phyloP scores from a whole-genome alignment of 2,329 filamentous ascomycete genomes.

The Penicillium paneum region DNA sequence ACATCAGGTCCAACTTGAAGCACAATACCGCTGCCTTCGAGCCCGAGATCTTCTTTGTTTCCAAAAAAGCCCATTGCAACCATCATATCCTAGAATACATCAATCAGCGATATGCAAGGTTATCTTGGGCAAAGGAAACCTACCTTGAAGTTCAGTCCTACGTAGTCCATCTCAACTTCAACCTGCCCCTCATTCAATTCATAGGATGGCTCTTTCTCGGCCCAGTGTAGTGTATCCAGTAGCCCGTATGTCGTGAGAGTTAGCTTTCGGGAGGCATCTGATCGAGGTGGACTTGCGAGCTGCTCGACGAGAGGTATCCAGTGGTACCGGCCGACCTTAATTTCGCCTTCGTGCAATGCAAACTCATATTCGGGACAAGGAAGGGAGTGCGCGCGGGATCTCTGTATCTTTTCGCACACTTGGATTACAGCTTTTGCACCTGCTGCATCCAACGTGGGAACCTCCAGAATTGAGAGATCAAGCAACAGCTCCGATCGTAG shows the following conservation, averaged over 20 bases:
- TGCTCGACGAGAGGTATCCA: conserved; percentile 9
- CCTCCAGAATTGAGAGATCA: conserved; percentile 13
- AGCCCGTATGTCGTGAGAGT: conserved; percentile 6
- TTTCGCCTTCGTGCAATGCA: not conserved
- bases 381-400: not conserved
- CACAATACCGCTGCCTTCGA: conserved; percentile 36
- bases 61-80: conserved; percentile 33
- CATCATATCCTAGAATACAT: conserved; percentile 16
- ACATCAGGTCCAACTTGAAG: conserved; percentile 27
- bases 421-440: not conserved
- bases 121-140: not conserved
- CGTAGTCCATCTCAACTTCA: conserved; percentile 13
- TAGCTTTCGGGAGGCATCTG: conserved; percentile 1
- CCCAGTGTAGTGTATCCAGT: conserved; percentile 9
- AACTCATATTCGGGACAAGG: conserved; percentile 12
- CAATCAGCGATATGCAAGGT: not conserved
- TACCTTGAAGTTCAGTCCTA: conserved; percentile 17
- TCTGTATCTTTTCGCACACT: conserved; percentile 6
- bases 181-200: conserved; percentile 1
- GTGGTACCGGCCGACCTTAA: conserved; percentile 13
- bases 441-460: not conserved
- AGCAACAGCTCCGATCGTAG: conserved; percentile 7
- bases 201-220: not conserved
- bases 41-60: conserved; percentile 22
- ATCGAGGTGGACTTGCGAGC: not conserved